Evolutionary conservation across 164 flowering plant genomes (phyloP), one percentile per base, ranked within the genome.

Genomic region (Annona squamosa): DNA sequence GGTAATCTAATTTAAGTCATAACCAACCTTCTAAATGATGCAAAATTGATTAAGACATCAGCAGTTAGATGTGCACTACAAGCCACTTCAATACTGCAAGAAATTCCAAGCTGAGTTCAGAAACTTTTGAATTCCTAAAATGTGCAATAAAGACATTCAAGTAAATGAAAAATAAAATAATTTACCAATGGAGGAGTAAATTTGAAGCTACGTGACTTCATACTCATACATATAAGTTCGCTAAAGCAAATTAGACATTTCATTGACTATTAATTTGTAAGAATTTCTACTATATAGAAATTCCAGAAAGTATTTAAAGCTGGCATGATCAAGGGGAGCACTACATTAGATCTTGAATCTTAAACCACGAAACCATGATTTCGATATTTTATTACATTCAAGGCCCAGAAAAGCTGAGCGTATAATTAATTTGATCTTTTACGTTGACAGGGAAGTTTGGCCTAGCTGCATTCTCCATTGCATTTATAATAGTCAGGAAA

Each of bases 11-110:
- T 5, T 43, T 43, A 43, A 44, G 19, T 37, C 77, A 7, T 26
- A 41, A 76, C 81, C 66, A 19, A 91, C 99, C 98, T 93, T 86
- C 98, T 84, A 70, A 82, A 95, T 43, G 98, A 95, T 79, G 99
- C 98, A 77, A 95, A 95, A 83, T 95, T 95, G 68, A 95, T 95
- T 71, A 95, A 95, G 67, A 95, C 97, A 90, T 95, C 99, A 65
- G 99, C 99, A 46, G 97, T 95, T 56, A 97, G 98, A 80, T 95
- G 99, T 69, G 99, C 90, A 52, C 91, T 86, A 86, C 89, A 88
- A 46, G 99, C 95, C 65, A 91, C 97, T 80, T 95, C 99, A 82
- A 90, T 81, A 77, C 99, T 95, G 91, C 82, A 84, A 72, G 41
- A 68, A 42, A 4, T n/a, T 3, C 65, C 18, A 41, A 48, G 37